Conservation (phyloP, 305 asterid species). For the Solanum aculeatissimum region DNA sequence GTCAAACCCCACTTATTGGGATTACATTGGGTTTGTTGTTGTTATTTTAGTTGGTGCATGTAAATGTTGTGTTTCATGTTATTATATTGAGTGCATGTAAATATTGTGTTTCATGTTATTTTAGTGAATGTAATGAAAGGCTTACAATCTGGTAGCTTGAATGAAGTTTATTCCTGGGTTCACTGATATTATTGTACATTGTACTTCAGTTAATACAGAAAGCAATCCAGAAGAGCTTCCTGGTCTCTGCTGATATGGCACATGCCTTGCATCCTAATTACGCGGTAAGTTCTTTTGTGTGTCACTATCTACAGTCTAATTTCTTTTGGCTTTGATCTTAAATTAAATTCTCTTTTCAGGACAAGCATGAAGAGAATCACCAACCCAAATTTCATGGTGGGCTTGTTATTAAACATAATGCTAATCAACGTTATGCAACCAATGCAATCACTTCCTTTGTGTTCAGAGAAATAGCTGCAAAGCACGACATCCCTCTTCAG, state of each 20-base stretch:
- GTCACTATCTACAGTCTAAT: not conserved
- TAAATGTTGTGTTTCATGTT: not conserved
- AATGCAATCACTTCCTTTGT: conserved; percentile 83
- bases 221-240: conserved; percentile 83
- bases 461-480: conserved; percentile 76
- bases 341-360: conserved; percentile 35
- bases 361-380: conserved; percentile 92
- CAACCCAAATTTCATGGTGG: conserved; percentile 95
- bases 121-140: too few relatives aligned
- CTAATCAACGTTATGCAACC: conserved; percentile 61
- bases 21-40: not conserved
- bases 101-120: not conserved
- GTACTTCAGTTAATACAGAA: conserved; percentile 41
- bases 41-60: not conserved
- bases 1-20: not conserved
- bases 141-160: not conserved
- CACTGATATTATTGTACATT: not conserved
- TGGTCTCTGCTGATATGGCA: conserved; percentile 98
- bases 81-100: not conserved
- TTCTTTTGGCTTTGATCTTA: not conserved
- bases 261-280: conserved; percentile 97
- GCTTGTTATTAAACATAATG: conserved; percentile 87
- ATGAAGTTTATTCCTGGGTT: not conserved
- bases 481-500: conserved; percentile 76
- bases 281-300: conserved; percentile 31